Percentiles rank a stretch among this genome's conserved stretches.
Evolutionary conservation across 2,329 filamentous ascomycete species (phyloP).

Genomic region (Hyphodiscus sp.): DNA sequence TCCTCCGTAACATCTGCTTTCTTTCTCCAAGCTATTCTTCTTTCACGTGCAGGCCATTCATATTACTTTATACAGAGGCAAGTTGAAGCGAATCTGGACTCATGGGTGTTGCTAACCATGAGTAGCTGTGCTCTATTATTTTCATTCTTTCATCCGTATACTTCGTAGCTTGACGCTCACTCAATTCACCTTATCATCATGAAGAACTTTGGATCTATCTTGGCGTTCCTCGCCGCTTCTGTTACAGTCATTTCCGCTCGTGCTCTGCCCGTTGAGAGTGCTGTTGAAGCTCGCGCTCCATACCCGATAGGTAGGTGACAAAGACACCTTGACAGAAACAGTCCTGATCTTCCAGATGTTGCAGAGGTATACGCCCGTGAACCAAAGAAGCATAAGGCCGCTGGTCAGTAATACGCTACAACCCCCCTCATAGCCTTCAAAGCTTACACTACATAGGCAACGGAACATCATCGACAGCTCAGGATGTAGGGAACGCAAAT

Average conservation of each 20-base stretch:
- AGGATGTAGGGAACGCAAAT: conserved; percentile 6
- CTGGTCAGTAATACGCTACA: conserved; percentile 2
- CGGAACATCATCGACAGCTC: conserved; percentile 4
- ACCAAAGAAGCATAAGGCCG: conserved; percentile 17
- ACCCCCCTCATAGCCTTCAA: neutral
- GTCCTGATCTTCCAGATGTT: conserved; percentile 8
- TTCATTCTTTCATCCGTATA: conserved; percentile 18
- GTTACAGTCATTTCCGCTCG: conserved; percentile 30
- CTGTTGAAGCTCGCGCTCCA: conserved; percentile 18
- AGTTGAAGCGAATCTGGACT: neutral
- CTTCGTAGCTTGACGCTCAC: conserved; percentile 21
- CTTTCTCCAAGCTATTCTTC: conserved; percentile 14
- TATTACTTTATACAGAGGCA: conserved; percentile 23
- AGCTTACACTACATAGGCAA: conserved; percentile 1
- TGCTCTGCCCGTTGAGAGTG: conserved; percentile 18
- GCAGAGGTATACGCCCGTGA: conserved; percentile 16
- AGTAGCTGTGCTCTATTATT: conserved; percentile 26
- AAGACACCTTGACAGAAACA: neutral
- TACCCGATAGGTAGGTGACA: conserved; percentile 11
- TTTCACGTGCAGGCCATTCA: conserved; percentile 22
- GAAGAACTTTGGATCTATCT: conserved; percentile 35
- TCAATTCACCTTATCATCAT: conserved; percentile 27
- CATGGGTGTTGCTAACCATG: conserved; percentile 11
- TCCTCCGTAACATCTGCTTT: conserved; percentile 7
- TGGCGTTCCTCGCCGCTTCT: conserved; percentile 33